Conservation (phyloP, 1,284 basidiomycete species). For the Clitocybe nebularis region DNA sequence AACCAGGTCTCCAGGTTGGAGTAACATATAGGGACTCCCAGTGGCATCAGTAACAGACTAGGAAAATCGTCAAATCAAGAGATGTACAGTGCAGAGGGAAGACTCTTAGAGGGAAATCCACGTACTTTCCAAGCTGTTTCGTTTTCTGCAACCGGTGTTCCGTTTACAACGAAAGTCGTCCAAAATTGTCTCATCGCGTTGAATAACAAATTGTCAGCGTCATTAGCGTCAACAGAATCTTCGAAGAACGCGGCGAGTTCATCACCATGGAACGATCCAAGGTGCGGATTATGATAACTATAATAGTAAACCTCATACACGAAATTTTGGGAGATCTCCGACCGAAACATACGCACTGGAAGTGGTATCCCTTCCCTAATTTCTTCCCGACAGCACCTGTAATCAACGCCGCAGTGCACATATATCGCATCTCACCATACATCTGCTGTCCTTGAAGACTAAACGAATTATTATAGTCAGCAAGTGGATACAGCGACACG, state of each 20-base stretch:
- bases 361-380: constrained; percentile 24
- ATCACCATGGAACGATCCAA: constrained; percentile 29
- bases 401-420: constrained; percentile 31
- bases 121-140: constrained; percentile 23
- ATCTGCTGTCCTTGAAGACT: constrained; percentile 35
- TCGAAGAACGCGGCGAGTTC: constrained; percentile 33
- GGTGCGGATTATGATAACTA: constrained; percentile 33
- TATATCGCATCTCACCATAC: constrained; percentile 35
- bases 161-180: constrained; percentile 32
- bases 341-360: constrained; percentile 28
- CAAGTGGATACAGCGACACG: constrained; percentile 27
- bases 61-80: not conserved
- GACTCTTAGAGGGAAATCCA: not conserved
- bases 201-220: constrained; percentile 25
- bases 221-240: constrained; percentile 20
- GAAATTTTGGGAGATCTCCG: too few species aligned
- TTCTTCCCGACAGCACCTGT: constrained; percentile 18
- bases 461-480: constrained; percentile 24
- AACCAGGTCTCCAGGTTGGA: constrained; percentile 16
- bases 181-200: constrained; percentile 32
- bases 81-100: not conserved
- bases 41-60: constrained; percentile 11
- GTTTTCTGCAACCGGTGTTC: constrained; percentile 21
- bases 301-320: constrained; percentile 3
- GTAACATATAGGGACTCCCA: constrained; percentile 16